Evolutionary conservation across 2,329 filamentous ascomycete species (phyloP).

Genomic region (Fusarium siculi): DNA sequence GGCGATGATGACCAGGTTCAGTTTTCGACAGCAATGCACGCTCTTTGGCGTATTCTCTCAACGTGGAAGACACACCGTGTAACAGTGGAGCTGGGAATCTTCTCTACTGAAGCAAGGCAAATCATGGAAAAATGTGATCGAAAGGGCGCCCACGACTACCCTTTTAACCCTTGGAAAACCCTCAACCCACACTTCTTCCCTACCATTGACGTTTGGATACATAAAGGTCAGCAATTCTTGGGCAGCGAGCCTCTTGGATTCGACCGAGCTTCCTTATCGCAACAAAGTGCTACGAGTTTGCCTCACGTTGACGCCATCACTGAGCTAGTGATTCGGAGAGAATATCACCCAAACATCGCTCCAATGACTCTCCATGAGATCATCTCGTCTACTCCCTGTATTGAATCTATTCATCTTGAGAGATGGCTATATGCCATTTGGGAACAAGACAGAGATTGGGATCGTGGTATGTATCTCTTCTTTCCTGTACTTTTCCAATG

Average conservation of each 20-base stretch:
- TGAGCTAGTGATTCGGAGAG: conserved; percentile 17
- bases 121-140: too few relatives aligned
- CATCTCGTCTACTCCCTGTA: neutral
- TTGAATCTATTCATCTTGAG: conserved; percentile 23
- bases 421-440: neutral
- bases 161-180: neutral
- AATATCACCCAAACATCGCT: conserved; percentile 7
- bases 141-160: too few relatives aligned
- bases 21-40: neutral
- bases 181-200: too few relatives aligned
- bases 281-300: neutral
- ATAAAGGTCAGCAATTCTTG: too few relatives aligned
- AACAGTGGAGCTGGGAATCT: conserved; percentile 22
- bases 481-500: accelerated
- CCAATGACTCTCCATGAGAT: neutral
- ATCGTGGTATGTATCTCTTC: neutral
- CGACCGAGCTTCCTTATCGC: too few relatives aligned
- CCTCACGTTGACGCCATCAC: conserved; percentile 2
- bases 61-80: conserved; percentile 7
- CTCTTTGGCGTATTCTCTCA: conserved; percentile 19
- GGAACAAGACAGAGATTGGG: neutral
- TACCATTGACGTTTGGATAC: too few relatives aligned
- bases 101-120: neutral
- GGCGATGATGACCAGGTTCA: accelerated
- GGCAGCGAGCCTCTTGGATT: too few relatives aligned